Conservation (phyloP, 352 stramenopile species). For the Globisporangium megalacanthum region DNA sequence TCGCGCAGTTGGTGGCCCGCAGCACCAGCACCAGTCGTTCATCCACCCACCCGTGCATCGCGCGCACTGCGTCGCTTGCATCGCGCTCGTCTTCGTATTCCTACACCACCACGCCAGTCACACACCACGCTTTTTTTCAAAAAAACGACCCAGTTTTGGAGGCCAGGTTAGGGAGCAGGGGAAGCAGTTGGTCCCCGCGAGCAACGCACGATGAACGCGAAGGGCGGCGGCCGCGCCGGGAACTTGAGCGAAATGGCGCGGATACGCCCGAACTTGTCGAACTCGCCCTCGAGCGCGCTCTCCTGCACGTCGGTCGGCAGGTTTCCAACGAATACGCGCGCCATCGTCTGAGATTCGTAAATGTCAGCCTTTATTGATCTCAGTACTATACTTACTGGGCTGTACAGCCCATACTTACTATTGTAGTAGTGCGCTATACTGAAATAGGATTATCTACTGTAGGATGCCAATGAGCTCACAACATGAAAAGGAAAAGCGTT, state of each 20-base stretch:
- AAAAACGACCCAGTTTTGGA: no score
- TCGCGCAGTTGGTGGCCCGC: not conserved
- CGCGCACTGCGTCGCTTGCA: slow-evolving; percentile 42
- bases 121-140: not conserved
- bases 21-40: not conserved
- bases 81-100: slow-evolving; percentile 54
- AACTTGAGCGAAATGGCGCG: slow-evolving; percentile 48
- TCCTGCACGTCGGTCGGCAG: slow-evolving; percentile 51
- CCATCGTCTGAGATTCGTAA: slow-evolving; percentile 13
- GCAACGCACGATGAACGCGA: slow-evolving; percentile 56
- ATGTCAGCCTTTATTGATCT: not conserved
- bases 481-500: no score
- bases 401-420: no score
- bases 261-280: slow-evolving; percentile 46
- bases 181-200: no score
- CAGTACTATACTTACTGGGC: no score
- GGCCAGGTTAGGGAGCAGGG: no score
- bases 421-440: no score
- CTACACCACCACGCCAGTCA: slow-evolving; percentile 15
- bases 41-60: slow-evolving; percentile 45
- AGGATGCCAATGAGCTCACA: no score
- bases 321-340: slow-evolving; percentile 56
- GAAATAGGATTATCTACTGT: no score
- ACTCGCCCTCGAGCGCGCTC: slow-evolving; percentile 47
- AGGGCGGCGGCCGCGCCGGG: slow-evolving; percentile 30